Evolutionary conservation across 2,329 filamentous ascomycete species (phyloP), one percentile per base, ranked within the genome.

Genomic region (Fonsecaea nubica): DNA sequence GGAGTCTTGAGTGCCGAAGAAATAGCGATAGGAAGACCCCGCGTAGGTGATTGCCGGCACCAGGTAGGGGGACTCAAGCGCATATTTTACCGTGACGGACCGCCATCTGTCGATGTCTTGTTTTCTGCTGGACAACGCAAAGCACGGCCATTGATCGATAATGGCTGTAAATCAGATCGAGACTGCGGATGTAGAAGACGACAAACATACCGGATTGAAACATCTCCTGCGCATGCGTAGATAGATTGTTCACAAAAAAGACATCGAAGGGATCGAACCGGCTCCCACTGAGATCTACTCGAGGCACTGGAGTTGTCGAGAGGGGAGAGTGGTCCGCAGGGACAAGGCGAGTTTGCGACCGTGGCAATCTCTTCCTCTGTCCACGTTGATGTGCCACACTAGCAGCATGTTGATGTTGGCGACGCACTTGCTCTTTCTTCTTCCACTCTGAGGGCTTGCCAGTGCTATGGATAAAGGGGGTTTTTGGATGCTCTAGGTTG

Each of bases 111-210:
- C 65, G n/a, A 67, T 58, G 25, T 45, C 53, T 59, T 64, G 30
- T 18, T 32, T 53, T n/a, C 58, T 40, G 55, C 61, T 64, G 12
- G 54, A 59, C 15, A 56, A 36, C 7, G 65, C 61, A 50, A 67
- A 67, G n/a, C 55, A 53, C 15, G 65, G 65, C 65, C 65, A 67
- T 45, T 60, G 65, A 32, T 67, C 53, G n/a, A 58, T 63, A n/a
- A 62, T 61, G 18, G 65, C 65, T 67, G 40, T 8, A 45, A 45
- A 55, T 55, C 40, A 63, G 59, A 58, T 35, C n/a, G 48, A 36
- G 18, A 9, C 13, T n/a, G 18, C 10, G 4, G 48, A 21, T 18
- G 30, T 15, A 30, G 12, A 6, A 18, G 13, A 36, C 33, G 13
- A 48, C 12, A 30, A 45, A 58, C 64, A 25, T 62, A 66, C 64